Percentiles rank a stretch among this genome's conserved stretches.
These are phyloP conservation scores for Claviceps cyperi DNA, from an alignment of 2,329 filamentous ascomycete genomes.

Conservation along the genomic window DNA sequence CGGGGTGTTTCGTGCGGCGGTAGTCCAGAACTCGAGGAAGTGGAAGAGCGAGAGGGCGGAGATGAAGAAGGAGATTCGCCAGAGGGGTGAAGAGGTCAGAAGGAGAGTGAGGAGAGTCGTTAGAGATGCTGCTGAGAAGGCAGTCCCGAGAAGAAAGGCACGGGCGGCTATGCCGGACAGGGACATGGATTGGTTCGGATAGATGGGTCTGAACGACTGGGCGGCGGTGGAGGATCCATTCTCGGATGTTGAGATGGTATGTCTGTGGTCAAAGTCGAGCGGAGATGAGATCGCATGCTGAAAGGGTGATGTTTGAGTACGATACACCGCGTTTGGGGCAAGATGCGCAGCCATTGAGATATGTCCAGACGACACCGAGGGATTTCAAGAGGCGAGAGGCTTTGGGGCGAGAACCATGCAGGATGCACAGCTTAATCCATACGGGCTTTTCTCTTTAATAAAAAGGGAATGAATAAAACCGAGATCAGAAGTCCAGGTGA, in stretches of 20 bases:
- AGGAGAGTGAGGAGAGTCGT: conserved; percentile 18
- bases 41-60: conserved; percentile 66
- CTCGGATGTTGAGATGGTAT: background rate
- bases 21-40: conserved; percentile 92
- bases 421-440: background rate
- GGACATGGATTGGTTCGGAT: conserved; percentile 36
- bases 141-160: conserved; percentile 37
- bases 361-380: background rate
- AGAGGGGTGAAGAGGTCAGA: conserved; percentile 32
- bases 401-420: background rate
- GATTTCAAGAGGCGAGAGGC: too few species aligned
- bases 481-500: background rate
- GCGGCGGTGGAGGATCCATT: background rate
- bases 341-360: background rate
- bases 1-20: conserved; percentile 67
- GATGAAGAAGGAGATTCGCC: conserved; percentile 54
- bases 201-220: conserved; percentile 10
- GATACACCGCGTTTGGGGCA: background rate
- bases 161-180: conserved; percentile 45
- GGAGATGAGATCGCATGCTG: background rate
- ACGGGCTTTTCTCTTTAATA: background rate
- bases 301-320: background rate
- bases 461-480: background rate
- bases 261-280: conserved; percentile 1
- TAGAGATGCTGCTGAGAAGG: conserved; percentile 23